Evolutionary conservation across 345 rosid genomes (phyloP).

Genomic region (Aurinia saxatilis): DNA sequence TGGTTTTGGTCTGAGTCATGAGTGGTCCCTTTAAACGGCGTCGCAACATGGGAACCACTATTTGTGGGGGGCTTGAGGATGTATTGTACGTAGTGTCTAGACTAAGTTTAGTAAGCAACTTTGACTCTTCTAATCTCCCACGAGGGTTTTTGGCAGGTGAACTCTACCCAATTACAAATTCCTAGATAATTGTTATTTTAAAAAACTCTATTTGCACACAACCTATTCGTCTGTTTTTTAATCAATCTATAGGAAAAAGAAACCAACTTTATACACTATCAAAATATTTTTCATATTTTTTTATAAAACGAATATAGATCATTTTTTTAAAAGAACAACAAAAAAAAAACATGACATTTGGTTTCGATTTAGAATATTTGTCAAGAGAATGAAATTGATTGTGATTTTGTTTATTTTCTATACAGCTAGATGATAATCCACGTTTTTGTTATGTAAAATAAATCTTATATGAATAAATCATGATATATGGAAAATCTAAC

Average conservation of each 20-base stretch:
- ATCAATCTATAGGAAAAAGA: neutral
- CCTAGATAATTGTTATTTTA: neutral
- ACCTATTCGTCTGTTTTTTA: neutral
- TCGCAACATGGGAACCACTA: neutral
- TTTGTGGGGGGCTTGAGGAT: neutral
- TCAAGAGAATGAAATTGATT: neutral
- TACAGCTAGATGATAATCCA: no score
- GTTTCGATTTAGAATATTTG: neutral
- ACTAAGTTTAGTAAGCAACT: constrained; percentile 4
- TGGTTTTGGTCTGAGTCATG: neutral
- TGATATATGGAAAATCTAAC: no score
- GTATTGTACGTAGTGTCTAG: no score
- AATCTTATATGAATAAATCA: no score
- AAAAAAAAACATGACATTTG: neutral
- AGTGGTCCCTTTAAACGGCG: neutral
- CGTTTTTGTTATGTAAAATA: no score
- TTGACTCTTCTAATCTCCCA: constrained; percentile 16
- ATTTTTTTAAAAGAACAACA: neutral
- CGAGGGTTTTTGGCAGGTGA: constrained; percentile 33
- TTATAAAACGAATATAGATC: no score
- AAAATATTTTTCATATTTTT: no score
- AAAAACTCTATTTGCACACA: neutral
- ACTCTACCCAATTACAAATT: constrained; percentile 9
- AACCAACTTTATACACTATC: neutral
- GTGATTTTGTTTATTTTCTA: neutral